Conservation (phyloP, 176 grass and related monocot genomes). For the Musa itinerans region DNA sequence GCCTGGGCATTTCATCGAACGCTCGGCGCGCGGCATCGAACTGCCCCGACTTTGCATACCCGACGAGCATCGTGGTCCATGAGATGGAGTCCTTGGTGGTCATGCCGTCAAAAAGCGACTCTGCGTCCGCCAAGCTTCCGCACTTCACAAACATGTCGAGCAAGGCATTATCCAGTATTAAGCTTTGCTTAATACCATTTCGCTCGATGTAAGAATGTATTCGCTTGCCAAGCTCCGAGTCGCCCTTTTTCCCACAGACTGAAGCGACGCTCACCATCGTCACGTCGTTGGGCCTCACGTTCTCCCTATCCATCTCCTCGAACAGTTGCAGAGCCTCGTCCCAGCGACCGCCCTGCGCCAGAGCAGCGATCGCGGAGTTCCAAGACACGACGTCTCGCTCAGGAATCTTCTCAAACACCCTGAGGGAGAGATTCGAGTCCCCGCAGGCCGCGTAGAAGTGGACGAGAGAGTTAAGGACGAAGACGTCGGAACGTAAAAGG, state of each 20-base stretch:
- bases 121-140: constrained; percentile 20
- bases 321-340: constrained; percentile 16
- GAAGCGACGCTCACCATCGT: constrained; percentile 12
- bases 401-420: constrained; percentile 14
- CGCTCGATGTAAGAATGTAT: constrained; percentile 11
- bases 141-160: constrained; percentile 27
- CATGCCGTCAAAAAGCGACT: constrained; percentile 9
- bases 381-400: constrained; percentile 19
- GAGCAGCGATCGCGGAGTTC: constrained; percentile 24
- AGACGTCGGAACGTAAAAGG: background rate
- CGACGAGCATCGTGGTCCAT: constrained; percentile 22
- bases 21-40: constrained; percentile 22
- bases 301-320: constrained; percentile 8
- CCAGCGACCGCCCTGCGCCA: background rate
- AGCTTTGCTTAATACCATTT: background rate
- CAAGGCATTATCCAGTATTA: constrained; percentile 11
- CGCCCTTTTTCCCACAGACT: constrained; percentile 4
- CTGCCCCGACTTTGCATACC: constrained; percentile 24
- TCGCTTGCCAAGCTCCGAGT: constrained; percentile 1
- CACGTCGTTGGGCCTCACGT: constrained; percentile 13
- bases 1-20: constrained; percentile 39
- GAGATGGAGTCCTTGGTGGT: constrained; percentile 10
- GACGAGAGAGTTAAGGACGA: constrained; percentile 13
- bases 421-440: background rate
- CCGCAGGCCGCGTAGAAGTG: constrained; percentile 11